Base-by-base conservation (phyloP, 805 yeast genomes). In the Nakazawaea ishiwadae region DNA sequence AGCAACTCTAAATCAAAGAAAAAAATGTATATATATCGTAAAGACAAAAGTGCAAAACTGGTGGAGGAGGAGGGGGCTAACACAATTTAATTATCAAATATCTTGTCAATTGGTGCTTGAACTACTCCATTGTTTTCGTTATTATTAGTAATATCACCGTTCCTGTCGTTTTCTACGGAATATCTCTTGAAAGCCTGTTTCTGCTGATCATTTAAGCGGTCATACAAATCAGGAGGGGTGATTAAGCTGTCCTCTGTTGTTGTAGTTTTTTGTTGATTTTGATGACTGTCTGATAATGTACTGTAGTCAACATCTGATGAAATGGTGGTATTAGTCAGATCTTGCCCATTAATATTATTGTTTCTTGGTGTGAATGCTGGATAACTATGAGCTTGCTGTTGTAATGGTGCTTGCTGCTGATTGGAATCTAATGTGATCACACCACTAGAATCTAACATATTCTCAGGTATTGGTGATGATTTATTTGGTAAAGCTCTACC, bases 401-500 rank as follows among this genome's bases (percentile, higher is more conserved):
- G 40, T 37, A 45, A 46, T 15, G 44, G 47, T 28, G 38, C 20
- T 30, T 48, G 52, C 28, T 42, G 43, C 29, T 49, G 49, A 29
- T 40, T 40, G 29, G 42, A 44, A 30, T 21, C 30, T 17, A 29
- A 15, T 9, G 26, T 35, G 26, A 49, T 50, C 7, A 50, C 47
- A 16, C 54, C 59, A 35, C 48, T 53, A n/a, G 36, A 35, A 30
- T 48, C 49, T 15, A 49, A 32, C 42, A 51, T 33, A 8, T 46
- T 37, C 31, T 40, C 49, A 5, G 55, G 50, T 11, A 44, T 33
- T 15, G 56, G 55, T 3, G 53, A 37, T 7, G 47, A 38, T 11
- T 41, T 34, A 5, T 34, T 39, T 23, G 60, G 60, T 28, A 54
- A 45, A 2, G n/a, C 20, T 27, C 44, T 52, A 37, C 51, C 50